Evolutionary conservation across 306 rosid species (phyloP).

Genomic region (Pyrus betulifolia): DNA sequence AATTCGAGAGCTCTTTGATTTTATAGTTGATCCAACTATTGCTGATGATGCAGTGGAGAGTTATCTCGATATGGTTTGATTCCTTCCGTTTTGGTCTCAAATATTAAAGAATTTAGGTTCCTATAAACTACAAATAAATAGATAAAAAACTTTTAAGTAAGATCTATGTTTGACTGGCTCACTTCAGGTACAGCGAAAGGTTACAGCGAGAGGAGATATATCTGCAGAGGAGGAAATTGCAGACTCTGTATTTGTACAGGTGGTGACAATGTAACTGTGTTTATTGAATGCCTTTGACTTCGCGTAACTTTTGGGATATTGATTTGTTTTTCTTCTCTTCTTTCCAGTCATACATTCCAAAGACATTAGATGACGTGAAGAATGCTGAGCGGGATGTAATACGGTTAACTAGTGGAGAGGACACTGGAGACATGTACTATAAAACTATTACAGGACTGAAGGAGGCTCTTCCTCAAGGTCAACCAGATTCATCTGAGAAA

Average conservation of each 20-base stretch:
- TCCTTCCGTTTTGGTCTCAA: background rate
- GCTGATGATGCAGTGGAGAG: conserved; percentile 65
- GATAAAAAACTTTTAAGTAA: background rate
- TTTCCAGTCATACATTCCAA: conserved; percentile 70
- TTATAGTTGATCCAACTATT: conserved; percentile 76
- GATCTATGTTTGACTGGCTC: background rate
- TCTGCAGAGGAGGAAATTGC: conserved; percentile 80
- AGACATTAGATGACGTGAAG: conserved; percentile 62
- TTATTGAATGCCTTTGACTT: background rate
- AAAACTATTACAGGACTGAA: conserved; percentile 79
- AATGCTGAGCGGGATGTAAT: conserved; percentile 69
- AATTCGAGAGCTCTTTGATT: conserved; percentile 73
- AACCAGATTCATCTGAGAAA: conserved; percentile 14
- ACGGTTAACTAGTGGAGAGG: conserved; percentile 59
- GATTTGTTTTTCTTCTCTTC: background rate
- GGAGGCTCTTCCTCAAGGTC: conserved; percentile 34
- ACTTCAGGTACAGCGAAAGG: conserved; percentile 55
- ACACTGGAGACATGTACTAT: conserved; percentile 60
- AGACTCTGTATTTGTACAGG: conserved; percentile 71
- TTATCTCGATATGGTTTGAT: conserved; percentile 73
- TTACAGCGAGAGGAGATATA: conserved; percentile 51
- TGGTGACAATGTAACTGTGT: background rate
- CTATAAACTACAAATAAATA: background rate
- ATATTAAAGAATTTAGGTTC: background rate
- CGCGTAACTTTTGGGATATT: background rate